Conservation (phyloP, 495 filamentous ascomycete species). For the Friedmanniomyces endolithicus region DNA sequence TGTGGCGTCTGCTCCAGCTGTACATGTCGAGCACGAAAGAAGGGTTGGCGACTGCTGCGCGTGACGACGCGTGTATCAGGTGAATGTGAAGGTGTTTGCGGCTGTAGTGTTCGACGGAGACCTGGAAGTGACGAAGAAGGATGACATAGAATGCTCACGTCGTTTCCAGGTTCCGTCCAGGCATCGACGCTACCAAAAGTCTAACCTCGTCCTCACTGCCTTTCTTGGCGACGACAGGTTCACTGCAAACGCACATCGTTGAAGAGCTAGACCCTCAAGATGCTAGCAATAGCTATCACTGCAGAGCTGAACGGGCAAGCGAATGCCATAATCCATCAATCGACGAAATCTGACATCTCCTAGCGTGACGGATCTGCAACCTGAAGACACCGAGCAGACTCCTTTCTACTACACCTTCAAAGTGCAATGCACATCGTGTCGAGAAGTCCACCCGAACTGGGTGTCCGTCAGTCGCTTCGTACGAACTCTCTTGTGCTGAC, state of each 20-base stretch:
- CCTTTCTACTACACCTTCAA: constrained; percentile 95
- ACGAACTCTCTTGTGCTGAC: constrained; percentile 31
- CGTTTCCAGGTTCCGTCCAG: neutral
- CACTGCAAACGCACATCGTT: neutral
- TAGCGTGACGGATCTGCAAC: constrained; percentile 81
- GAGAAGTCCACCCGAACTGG: constrained; percentile 79
- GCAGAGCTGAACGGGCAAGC: constrained; percentile 68
- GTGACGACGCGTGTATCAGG: neutral
- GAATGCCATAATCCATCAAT: constrained; percentile 9
- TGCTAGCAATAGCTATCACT: constrained; percentile 67
- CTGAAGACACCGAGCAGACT: constrained; percentile 62
- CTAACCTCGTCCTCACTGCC: neutral
- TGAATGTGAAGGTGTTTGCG: neutral
- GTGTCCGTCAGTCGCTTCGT: constrained; percentile 84
- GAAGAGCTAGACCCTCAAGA: constrained; percentile 31
- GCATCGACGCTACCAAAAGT: neutral
- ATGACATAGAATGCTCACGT: too few species aligned
- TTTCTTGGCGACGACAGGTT: neutral
- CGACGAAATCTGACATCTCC: neutral
- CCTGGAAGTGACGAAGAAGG: too few species aligned
- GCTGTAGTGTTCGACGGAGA: too few species aligned
- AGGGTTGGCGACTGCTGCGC: neutral
- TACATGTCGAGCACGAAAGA: neutral
- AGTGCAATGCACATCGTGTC: constrained; percentile 90
- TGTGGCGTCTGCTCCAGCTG: neutral